Evolutionary conservation across 2,329 filamentous ascomycete species (phyloP), one percentile per base, ranked within the genome.

Genomic region (Penicillium sp.): DNA sequence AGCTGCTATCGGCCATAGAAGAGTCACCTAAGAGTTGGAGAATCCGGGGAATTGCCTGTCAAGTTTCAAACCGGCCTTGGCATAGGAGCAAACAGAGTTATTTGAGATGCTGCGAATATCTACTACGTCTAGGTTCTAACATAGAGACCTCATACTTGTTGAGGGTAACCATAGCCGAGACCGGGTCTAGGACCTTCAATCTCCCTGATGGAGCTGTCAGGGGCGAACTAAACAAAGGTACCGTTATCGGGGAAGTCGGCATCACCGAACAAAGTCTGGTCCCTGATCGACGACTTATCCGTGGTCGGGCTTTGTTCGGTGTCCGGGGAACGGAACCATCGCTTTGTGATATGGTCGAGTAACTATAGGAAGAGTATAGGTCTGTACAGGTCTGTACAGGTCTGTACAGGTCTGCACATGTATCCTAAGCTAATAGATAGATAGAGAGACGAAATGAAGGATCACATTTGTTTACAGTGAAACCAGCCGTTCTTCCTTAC

Each of bases 401-500:
- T 9, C 34, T 41, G 39, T 39, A 46, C 32, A n/a, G n/a, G n/a
- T n/a, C n/a, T n/a, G n/a, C 18, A 18, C 29, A 2, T 27, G 39
- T 40, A 39, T 20, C 35, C 27, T 28, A 31, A 27, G 27, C 18
- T 16, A 18, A 26, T 23, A 40, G 22, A 28, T 37, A 36, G 32
- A 4, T 36, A 4, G 14, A 23, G 18, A 11, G 18, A 20, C n/a
- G n/a, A 37, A n/a, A 14, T 24, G 35, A 37, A 22, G 20, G 6
- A 8, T 37, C 35, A 37, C 35, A 37, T 22, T n/a, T 18, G 6
- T 32, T 32, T 32, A 37, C 29, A 36, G 41, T 48, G 46, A 48
- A 48, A 48, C 54, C 42, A 13, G 11, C 18, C 35, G 46, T 52
- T 46, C 40, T 47, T 37, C 18, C 18, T 49, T 54, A 54, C 53